phyloP scores from a whole-genome alignment of 2,329 filamentous ascomycete species.

The Fusarium mangiferae region DNA sequence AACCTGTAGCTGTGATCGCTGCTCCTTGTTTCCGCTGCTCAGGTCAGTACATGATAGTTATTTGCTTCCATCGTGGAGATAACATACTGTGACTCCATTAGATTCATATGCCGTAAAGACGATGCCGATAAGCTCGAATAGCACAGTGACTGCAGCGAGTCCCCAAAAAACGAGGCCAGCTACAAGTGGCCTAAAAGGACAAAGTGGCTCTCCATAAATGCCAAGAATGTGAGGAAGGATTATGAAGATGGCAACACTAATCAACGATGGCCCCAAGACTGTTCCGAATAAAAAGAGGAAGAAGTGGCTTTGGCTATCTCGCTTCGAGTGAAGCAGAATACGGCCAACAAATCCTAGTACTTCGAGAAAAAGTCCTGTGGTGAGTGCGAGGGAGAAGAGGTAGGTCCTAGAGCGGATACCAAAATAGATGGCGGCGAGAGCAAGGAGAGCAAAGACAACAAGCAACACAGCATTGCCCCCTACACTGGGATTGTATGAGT shows the following conservation, averaged over 20 bases:
- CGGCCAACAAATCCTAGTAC: conserved; percentile 59
- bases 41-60: conserved; percentile 6
- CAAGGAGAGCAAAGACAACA: conserved; percentile 52
- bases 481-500: conserved; percentile 50
- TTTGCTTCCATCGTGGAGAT: not conserved
- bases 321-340: conserved; percentile 52
- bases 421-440: conserved; percentile 51
- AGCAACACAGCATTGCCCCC: conserved; percentile 55
- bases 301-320: conserved; percentile 52
- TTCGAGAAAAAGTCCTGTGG: conserved; percentile 56
- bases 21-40: conserved; percentile 48
- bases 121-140: conserved; percentile 55
- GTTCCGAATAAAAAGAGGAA: conserved; percentile 59
- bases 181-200: conserved; percentile 49
- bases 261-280: conserved; percentile 58
- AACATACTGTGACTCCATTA: conserved; percentile 50
- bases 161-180: conserved; percentile 49
- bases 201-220: conserved; percentile 58
- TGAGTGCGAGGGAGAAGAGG: conserved; percentile 54
- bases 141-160: conserved; percentile 49
- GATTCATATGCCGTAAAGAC: conserved; percentile 52
- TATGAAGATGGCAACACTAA: conserved; percentile 57
- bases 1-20: conserved; percentile 55
- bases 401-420: conserved; percentile 54
- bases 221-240: conserved; percentile 58